Base-by-base conservation (phyloP, 2,329 filamentous ascomycete species). In the Huntiella bhutanensis region DNA sequence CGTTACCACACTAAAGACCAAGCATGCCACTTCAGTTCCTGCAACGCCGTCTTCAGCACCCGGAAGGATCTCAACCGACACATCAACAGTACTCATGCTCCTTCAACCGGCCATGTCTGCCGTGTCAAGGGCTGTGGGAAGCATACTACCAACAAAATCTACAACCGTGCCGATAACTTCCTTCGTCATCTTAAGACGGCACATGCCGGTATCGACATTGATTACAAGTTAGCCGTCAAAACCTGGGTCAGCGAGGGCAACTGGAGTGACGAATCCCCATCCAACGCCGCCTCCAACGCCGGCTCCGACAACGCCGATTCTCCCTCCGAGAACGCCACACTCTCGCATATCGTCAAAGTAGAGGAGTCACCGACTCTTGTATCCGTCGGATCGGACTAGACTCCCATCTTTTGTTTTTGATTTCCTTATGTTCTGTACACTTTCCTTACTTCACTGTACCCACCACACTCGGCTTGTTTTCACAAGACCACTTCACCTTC, bases 161-260 rank as follows among this genome's bases (percentile, higher is more conserved):
- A 56, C 43, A 56, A 56, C 45, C 54, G 55, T 11, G 51, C 52
- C 16, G 55, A 56, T 49, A 56, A 56, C 52, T 56, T 56, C 40
- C 43, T 53, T 22, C 46, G 55, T 8, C 55, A 56, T 45, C 49
- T 56, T 17, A 49, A 52, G 41, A 55, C 52, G 33, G 52, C 52
- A 41, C 55, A 56, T 45, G 43, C 45, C 35, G 49, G 43, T 17
- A 36, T 45, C 2, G 44, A 48, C 10, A 49, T 50, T 34, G 48
- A 50, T 33, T 45, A 47, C 13, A 46, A 41, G 4, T 5, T 40
- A 15, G 48, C 48, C 6, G 33, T 50, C 10, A 47, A 41, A n/a
- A 45, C 41, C 16, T 50, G 48, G 48, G 13, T 50, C 3, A 41
- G 46, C n/a, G 40, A 48, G 28, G 13, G 38, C 4, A 33, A 35